Base-by-base conservation (phyloP, 2,329 filamentous ascomycete genomes). In the Xylariaceae sp. region DNA sequence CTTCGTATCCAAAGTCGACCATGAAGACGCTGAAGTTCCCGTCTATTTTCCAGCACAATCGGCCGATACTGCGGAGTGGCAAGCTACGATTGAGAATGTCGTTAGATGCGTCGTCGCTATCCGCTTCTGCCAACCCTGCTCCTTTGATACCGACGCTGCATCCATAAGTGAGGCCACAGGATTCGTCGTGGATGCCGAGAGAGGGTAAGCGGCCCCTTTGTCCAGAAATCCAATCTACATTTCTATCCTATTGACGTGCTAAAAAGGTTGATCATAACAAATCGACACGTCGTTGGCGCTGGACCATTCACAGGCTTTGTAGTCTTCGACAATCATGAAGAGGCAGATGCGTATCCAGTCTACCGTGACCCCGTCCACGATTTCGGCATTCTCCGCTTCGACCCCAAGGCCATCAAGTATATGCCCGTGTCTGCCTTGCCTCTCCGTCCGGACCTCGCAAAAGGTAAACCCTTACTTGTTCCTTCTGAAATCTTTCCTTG, bases 281-380 rank as follows among this genome's bases (percentile, higher is more conserved):
- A 94, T 70, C 83, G 89, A 55, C 94, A 99, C 74, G 94, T 99
- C 30, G 94, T 97, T 40, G 91, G 94, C 60, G 82, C 94, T 0
- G 94, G 94, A 0, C 94, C 94, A 1, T 99, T 99, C 73, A 97
- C 92, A 87, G 94, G 94, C 45, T 96, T 95, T 74, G 92, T 89
- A 69, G 92, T 99, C 63, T 99, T 99, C 70, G 95, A 99, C 71
- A 99, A 99, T 69, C 94, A 99, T 72, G 94, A 99, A 62, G 81
- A 95, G 77, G 94, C 94, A 64, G 94, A 99, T 70, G 92, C 95
- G 45, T 89, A 91, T 68, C 94, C 94, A 8, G 91, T 99, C 47
- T 99, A 99, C 74, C 90, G 94, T 66, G 94, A 99, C 67, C 95
- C 94, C 15, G 92, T 99, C 26, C 94, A 99, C 77, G 94, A 99